Base-by-base conservation (phyloP, 202 grass and related monocot genomes). In the Brachypodium distachyon region DNA sequence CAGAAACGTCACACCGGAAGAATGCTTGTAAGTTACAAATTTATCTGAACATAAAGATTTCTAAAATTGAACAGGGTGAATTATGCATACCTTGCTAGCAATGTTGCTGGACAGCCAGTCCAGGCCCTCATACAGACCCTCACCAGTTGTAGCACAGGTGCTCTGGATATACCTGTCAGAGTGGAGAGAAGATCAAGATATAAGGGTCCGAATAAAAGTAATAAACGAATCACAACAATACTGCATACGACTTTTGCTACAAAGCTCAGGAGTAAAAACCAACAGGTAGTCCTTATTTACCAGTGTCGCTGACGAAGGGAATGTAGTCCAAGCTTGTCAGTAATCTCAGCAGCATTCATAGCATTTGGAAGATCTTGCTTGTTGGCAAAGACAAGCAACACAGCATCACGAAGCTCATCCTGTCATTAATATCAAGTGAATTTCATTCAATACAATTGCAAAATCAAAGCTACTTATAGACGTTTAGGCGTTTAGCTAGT, bases 281-380 rank as follows among this genome's bases (percentile, higher is more conserved):
- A 81, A 78, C 3, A 59, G 1, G n/a, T 39, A 46, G 26, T n/a
- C 26, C 8, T 69, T 54, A 7, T 60, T 31, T 90, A 93, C 90
- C 87, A 90, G 77, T 89, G 90, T 27, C 87, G 77, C 67, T 93
- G 87, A 36, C 86, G 86, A 61, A 92, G 86, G 40, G 90, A 92
- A 26, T 92, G 90, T 41, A 92, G 50, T 55, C 90, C 86, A 31
- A 92, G 86, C 79, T 92, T 92, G 51, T 89, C 90, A 55, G 83
- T 86, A 23, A 89, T 92, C 83, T 92, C 90, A 81, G 90, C 86
- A 77, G 90, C 86, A 81, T 92, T 92, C 90, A 92, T 92, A 14
- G 90, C 90, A 76, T 93, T 90, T 22, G 90, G 87, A 74, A 93
- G 85, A 89, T 93, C 90, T 93, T 93, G 90, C 72, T 93, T 93